Base-by-base conservation (phyloP, 345 rosid genomes). In the Pistacia integerrima region DNA sequence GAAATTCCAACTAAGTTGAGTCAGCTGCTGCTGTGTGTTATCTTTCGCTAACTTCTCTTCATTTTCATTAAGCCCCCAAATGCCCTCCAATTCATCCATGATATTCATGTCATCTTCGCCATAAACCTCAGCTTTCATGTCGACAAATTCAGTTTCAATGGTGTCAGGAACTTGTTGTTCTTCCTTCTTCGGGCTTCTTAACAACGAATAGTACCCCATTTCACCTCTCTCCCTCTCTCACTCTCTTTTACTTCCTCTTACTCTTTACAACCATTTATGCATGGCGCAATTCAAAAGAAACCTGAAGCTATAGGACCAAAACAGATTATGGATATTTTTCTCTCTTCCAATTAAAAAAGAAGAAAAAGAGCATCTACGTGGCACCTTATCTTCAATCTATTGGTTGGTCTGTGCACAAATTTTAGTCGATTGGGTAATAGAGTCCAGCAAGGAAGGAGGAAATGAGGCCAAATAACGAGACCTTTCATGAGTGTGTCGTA, bases 141-240 rank as follows among this genome's bases (percentile, higher is more conserved):
- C 61, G 55, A 46, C 51, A n/a, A 78, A 64, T 69, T 59, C 74
- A 35, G 38, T 10, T 44, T 54, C 38, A 25, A 25, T 13, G 64
- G n/a, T 10, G 51, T 78, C 80, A 2, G 87, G 84, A 9, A 83
- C 82, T 12, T 81, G 67, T 33, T 77, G 74, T 46, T 85, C 88
- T 80, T 87, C 88, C 73, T 74, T 75, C 75, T 83, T 83, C 3
- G 90, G 88, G 83, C 69, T 81, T 78, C 55, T 83, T 62, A 87
- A 72, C 58, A 76, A 68, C 8, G 87, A 83, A 55, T 49, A 9
- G 69, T 68, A 80, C 74, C 78, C 72, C 90, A 85, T 85, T 25
- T 77, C 3, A 20, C 16, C 18, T 62, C 41, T 36, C 20, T 35
- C 16, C 17, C 44, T 35, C 60, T 60, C 33, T 77, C 60, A 46